phyloP scores from a whole-genome alignment of 495 filamentous ascomycete species.

The Daldinia concentrica region DNA sequence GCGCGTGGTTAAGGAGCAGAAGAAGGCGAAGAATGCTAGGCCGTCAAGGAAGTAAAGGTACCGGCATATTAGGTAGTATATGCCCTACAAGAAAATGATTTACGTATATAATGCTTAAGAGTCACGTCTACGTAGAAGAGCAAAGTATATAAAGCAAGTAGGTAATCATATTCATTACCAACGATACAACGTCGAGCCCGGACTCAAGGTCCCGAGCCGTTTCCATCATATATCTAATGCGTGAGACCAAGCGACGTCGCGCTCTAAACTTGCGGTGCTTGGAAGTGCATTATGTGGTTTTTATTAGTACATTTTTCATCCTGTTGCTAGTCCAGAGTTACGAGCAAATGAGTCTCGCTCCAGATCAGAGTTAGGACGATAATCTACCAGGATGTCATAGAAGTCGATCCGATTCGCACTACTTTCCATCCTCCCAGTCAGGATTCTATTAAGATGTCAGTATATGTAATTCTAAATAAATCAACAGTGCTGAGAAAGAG shows the following conservation, averaged over 20 bases:
- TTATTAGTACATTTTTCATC: conserved; percentile 40
- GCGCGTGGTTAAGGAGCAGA: conserved; percentile 75
- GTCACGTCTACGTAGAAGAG: conserved; percentile 4
- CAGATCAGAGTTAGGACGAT: neutral
- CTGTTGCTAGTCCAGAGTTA: neutral
- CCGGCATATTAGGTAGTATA: neutral
- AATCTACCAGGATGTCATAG: neutral
- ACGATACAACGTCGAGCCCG: conserved; percentile 3
- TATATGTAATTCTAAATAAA: conserved; percentile 2
- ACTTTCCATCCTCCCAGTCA: conserved; percentile 58
- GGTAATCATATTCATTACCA: conserved; percentile 24
- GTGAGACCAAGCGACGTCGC: conserved; percentile 30
- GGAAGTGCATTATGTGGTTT: conserved; percentile 41
- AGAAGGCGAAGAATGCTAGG: conserved; percentile 87
- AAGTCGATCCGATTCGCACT: conserved; percentile 9
- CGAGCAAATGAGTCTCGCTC: neutral
- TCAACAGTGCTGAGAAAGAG: conserved; percentile 19
- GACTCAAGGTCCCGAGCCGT: conserved; percentile 10
- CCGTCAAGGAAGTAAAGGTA: conserved; percentile 68
- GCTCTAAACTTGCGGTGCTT: conserved; percentile 35
- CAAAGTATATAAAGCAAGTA: neutral
- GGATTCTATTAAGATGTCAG: conserved; percentile 55
- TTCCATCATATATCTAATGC: conserved; percentile 40
- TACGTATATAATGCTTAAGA: neutral
- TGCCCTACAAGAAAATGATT: no score